A percentile compares a stretch with the other conserved stretches of the same genome.
Conservation (phyloP, 2,329 filamentous ascomycete species). For the Diaporthe sp. region DNA sequence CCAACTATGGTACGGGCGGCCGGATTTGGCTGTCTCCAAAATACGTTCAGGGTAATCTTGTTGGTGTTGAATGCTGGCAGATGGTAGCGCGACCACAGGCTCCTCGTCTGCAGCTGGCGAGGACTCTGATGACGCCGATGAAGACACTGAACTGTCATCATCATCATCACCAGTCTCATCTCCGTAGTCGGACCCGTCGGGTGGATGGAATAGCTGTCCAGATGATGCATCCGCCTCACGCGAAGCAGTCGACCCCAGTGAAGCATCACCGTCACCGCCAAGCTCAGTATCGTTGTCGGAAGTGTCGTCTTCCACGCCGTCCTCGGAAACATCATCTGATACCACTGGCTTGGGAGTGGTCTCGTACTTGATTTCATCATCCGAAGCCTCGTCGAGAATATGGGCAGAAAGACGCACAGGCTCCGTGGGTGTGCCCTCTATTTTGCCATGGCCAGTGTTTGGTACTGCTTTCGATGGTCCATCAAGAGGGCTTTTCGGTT, state of each 20-base stretch:
- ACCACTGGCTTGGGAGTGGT: not conserved
- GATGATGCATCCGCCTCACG: not conserved
- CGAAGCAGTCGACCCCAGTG: not conserved
- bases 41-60: conserved; percentile 19
- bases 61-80: conserved; percentile 22
- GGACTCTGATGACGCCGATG: conserved; percentile 12
- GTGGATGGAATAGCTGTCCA: conserved; percentile 29
- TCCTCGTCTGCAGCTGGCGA: conserved; percentile 17
- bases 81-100: conserved; percentile 13
- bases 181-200: conserved; percentile 23
- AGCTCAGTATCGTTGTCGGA: conserved; percentile 12
- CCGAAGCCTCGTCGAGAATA: not conserved
- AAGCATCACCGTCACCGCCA: conserved; percentile 18
- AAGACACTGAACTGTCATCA: not conserved
- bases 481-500: not conserved
- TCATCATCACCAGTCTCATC: conserved; percentile 5
- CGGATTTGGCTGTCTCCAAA: conserved; percentile 6
- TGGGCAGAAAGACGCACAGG: too few species aligned
- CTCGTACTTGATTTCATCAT: conserved; percentile 34
- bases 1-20: conserved; percentile 15
- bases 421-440: not conserved
- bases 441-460: not conserved
- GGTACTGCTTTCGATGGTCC: not conserved
- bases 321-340: not conserved
- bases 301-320: not conserved